These are phyloP conservation scores for Penicillium sp. DNA, from an alignment of 2,329 filamentous ascomycete genomes.

Conservation along the genomic window DNA sequence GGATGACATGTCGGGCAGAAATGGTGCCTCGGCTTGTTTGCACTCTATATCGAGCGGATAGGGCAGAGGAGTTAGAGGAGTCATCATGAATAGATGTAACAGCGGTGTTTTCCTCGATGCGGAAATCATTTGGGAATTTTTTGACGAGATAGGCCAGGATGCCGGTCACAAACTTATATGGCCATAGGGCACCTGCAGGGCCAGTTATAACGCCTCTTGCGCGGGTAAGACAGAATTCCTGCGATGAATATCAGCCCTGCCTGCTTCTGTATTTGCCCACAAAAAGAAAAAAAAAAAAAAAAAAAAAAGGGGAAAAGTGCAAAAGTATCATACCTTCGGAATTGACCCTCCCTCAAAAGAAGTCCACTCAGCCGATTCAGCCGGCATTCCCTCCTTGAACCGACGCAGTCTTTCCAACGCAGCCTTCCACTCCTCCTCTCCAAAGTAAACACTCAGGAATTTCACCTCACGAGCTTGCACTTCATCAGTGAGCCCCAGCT, in stretches of 20 bases:
- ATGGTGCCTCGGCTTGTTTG: slow-evolving; percentile 49
- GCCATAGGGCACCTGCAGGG: slow-evolving; percentile 34
- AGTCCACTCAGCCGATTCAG: slow-evolving; percentile 30
- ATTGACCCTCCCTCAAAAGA: slow-evolving; percentile 24
- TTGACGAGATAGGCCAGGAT: slow-evolving; percentile 18
- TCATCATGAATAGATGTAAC: slow-evolving; percentile 16
- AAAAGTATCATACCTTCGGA: slow-evolving; percentile 14
- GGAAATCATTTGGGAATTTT: slow-evolving; percentile 38
- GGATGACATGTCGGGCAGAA: slow-evolving; percentile 52
- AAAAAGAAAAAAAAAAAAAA: neutral
- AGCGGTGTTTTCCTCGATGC: slow-evolving; percentile 23
- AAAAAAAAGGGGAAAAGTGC: neutral
- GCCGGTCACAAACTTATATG: slow-evolving; percentile 32
- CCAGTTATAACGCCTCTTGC: slow-evolving; percentile 27
- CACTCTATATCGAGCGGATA: slow-evolving; percentile 38
- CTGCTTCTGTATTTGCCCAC: too few species aligned
- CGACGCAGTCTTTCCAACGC: slow-evolving; percentile 21
- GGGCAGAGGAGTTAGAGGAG: neutral
- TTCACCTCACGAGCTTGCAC: slow-evolving; percentile 28
- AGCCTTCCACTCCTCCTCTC: slow-evolving; percentile 24
- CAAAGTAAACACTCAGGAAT: slow-evolving; percentile 31
- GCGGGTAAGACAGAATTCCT: slow-evolving; percentile 26
- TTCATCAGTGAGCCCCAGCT: slow-evolving; percentile 22
- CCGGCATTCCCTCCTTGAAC: slow-evolving; percentile 29
- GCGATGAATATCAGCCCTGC: too few species aligned